Evolutionary conservation across 352 stramenopile genomes (phyloP).

Genomic region (Pythium brassicae): DNA sequence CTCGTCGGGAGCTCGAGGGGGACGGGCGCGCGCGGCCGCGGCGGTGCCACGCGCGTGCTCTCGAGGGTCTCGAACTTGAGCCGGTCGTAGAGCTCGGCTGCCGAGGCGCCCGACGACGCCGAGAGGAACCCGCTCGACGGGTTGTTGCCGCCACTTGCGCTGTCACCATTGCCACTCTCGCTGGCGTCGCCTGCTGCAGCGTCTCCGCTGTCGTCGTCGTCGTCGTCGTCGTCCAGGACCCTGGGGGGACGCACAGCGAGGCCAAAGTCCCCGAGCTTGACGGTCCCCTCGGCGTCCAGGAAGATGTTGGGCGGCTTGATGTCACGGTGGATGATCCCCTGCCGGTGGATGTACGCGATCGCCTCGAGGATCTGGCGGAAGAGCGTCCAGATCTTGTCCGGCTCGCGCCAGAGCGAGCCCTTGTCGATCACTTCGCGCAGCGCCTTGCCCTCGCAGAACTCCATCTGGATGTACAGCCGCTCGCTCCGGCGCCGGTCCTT

Average conservation of each 20-base stretch:
- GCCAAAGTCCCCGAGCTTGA: slow-evolving; percentile 94
- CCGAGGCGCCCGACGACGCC: slow-evolving; percentile 56
- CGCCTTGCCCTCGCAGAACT: slow-evolving; percentile 93
- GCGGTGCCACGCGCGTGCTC: slow-evolving; percentile 40
- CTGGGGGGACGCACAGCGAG: slow-evolving; percentile 85
- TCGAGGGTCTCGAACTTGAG: slow-evolving; percentile 70
- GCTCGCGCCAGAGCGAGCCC: slow-evolving; percentile 66
- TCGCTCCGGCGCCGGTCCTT: slow-evolving; percentile 50
- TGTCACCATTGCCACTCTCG: not conserved
- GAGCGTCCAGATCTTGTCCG: slow-evolving; percentile 91
- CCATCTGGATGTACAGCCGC: slow-evolving; percentile 94
- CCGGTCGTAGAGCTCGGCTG: slow-evolving; percentile 60
- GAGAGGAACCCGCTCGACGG: slow-evolving; percentile 30
- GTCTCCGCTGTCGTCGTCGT: slow-evolving; percentile 15
- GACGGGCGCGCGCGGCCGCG: too few relatives aligned
- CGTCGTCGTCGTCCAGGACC: slow-evolving; percentile 39
- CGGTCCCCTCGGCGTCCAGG: slow-evolving; percentile 88
- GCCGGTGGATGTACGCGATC: slow-evolving; percentile 92
- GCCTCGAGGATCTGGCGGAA: slow-evolving; percentile 95
- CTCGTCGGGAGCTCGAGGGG: slow-evolving; percentile 19
- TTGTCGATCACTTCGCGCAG: slow-evolving; percentile 95
- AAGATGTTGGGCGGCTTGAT: slow-evolving; percentile 95
- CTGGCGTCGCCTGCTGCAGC: too few relatives aligned
- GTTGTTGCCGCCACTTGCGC: slow-evolving; percentile 4
- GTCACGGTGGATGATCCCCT: slow-evolving; percentile 92